Percentiles rank a stretch among this genome's conserved stretches.
Conservation (phyloP, 768 basidiomycete genomes). For the Suillus spraguei region DNA sequence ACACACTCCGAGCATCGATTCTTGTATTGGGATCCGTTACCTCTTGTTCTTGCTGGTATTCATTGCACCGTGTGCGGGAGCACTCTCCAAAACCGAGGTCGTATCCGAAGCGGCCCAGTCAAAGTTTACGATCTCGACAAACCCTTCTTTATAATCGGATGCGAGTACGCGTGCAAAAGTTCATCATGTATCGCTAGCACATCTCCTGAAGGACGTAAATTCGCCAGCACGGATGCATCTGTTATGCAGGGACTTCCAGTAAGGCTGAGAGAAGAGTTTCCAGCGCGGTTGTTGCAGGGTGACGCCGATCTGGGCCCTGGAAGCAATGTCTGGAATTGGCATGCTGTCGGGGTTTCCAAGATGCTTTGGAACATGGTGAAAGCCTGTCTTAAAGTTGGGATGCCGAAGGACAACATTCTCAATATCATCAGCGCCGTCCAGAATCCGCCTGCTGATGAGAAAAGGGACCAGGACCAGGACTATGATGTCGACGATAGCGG, state of each 20-base stretch:
- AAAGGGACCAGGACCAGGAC: constrained; percentile 36
- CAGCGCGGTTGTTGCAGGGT: constrained; percentile 60
- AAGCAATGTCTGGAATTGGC: constrained; percentile 75
- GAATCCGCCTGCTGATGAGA: constrained; percentile 38
- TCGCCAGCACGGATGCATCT: constrained; percentile 70
- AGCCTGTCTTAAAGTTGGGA: constrained; percentile 56
- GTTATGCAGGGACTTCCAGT: constrained; percentile 71
- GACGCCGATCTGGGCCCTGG: constrained; percentile 61
- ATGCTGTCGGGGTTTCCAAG: constrained; percentile 69
- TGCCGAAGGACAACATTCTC: constrained; percentile 64
- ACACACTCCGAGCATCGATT: constrained; percentile 76
- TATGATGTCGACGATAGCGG: constrained; percentile 35
- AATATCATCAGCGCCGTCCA: constrained; percentile 62
- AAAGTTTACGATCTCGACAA: constrained; percentile 80
- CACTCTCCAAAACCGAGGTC: constrained; percentile 65
- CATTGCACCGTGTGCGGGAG: constrained; percentile 66
- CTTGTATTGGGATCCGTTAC: constrained; percentile 87
- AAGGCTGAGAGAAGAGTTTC: constrained; percentile 74
- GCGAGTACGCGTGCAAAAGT: constrained; percentile 72
- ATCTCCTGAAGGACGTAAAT: constrained; percentile 59
- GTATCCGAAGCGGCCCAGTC: constrained; percentile 73
- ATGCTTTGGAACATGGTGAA: constrained; percentile 75
- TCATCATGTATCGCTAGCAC: constrained; percentile 45
- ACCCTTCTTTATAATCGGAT: constrained; percentile 85
- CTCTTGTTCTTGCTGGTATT: constrained; percentile 82